A percentile compares a stretch with the other conserved stretches of the same genome.
phyloP scores from a whole-genome alignment of 805 yeast species.

The Gaillardinia entomophila region DNA sequence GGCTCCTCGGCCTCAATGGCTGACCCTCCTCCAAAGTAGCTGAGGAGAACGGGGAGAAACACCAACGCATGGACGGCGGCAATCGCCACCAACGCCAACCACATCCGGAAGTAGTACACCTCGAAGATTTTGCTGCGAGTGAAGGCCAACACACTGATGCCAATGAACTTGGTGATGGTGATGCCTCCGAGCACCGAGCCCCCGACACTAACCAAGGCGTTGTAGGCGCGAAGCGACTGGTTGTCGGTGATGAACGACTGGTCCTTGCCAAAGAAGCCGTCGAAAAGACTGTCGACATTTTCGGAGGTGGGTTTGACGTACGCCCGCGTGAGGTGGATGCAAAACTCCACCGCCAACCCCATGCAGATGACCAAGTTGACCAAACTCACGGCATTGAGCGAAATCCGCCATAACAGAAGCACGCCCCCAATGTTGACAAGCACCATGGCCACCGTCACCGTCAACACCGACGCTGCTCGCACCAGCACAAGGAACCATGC shows the following conservation, averaged over 20 bases:
- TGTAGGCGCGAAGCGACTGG: slow-evolving; percentile 31
- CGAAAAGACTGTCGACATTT: slow-evolving; percentile 11
- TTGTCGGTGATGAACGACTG: slow-evolving; percentile 2
- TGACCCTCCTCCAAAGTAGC: slow-evolving; percentile 52
- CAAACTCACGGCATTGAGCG: slow-evolving; percentile 82
- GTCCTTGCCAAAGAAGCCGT: slow-evolving; percentile 9
- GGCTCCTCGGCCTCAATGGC: too few relatives aligned
- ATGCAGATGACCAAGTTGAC: slow-evolving; percentile 90
- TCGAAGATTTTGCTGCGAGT: slow-evolving; percentile 85
- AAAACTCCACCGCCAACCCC: slow-evolving; percentile 91
- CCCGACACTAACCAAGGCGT: slow-evolving; percentile 75
- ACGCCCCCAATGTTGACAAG: slow-evolving; percentile 72
- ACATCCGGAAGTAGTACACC: slow-evolving; percentile 90
- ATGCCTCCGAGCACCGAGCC: slow-evolving; percentile 89
- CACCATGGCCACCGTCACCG: slow-evolving; percentile 56
- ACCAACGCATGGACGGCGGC: slow-evolving; percentile 78
- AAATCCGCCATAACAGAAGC: slow-evolving; percentile 68
- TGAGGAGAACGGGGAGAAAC: slow-evolving; percentile 69
- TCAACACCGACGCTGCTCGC: slow-evolving; percentile 51
- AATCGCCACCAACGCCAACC: slow-evolving; percentile 72
- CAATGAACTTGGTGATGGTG: slow-evolving; percentile 82
- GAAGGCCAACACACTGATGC: slow-evolving; percentile 80
- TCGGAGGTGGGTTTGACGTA: slow-evolving; percentile 46
- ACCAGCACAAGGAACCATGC: slow-evolving; percentile 61
- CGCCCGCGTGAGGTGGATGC: slow-evolving; percentile 80